Conservation (phyloP, 2,329 filamentous ascomycete species). For the Calonectria fujianensis region DNA sequence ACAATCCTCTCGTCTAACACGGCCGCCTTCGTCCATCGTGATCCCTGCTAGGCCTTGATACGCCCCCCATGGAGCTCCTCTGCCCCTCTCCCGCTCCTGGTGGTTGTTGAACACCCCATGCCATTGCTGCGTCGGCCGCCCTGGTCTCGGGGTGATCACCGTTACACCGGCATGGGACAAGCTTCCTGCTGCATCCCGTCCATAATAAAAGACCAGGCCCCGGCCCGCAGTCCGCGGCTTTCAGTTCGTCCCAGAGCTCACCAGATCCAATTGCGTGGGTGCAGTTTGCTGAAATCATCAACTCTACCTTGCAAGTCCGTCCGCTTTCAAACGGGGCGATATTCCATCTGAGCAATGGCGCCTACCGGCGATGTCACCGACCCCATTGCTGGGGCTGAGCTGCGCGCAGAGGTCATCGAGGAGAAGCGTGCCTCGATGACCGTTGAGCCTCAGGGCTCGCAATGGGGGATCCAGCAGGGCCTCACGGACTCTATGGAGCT, state of each 20-base stretch:
- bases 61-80: not conserved
- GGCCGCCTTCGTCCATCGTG: slow-evolving; percentile 25
- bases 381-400: slow-evolving; percentile 57
- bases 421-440: slow-evolving; percentile 57
- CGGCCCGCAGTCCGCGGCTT: not conserved
- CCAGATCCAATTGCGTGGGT: not conserved
- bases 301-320: not conserved
- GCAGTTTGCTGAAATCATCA: not conserved
- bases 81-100: not conserved
- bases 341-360: slow-evolving; percentile 49
- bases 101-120: not conserved
- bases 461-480: not conserved
- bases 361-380: slow-evolving; percentile 61
- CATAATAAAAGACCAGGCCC: slow-evolving; percentile 1
- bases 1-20: not conserved
- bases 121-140: slow-evolving; percentile 14
- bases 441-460: slow-evolving; percentile 34
- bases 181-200: slow-evolving; percentile 1
- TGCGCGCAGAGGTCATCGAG: slow-evolving; percentile 54
- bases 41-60: slow-evolving; percentile 27
- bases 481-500: slow-evolving; percentile 32
- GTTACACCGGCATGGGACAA: not conserved
- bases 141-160: slow-evolving; percentile 1
- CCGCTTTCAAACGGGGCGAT: not conserved
- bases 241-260: slow-evolving; percentile 1